A percentile compares a stretch with the other conserved stretches of the same genome.
phyloP scores from a whole-genome alignment of 352 stramenopile species.

The Pythium rishiriense region DNA sequence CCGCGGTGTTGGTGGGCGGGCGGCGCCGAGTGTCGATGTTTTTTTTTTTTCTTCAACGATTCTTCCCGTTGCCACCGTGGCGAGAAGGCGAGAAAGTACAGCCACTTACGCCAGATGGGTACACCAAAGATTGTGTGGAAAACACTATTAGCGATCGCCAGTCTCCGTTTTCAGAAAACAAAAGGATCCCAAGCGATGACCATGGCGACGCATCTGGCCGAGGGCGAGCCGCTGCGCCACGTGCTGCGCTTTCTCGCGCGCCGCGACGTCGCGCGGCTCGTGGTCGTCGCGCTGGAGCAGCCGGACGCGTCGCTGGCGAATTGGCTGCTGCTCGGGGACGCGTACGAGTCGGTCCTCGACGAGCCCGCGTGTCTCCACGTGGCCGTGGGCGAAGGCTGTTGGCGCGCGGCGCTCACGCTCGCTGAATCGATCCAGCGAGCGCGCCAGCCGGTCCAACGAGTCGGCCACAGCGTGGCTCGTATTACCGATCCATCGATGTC shows the following conservation, averaged over 20 bases:
- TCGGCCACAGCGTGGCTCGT: no score
- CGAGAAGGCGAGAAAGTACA: not conserved
- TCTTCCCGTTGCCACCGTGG: not conserved
- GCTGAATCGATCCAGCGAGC: not conserved
- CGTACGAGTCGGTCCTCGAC: not conserved
- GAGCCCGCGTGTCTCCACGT: conserved; percentile 11
- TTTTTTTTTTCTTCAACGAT: no score
- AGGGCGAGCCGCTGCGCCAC: not conserved
- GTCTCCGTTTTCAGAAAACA: no score
- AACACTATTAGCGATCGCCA: no score
- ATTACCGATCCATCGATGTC: no score
- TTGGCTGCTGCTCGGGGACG: conserved; percentile 7
- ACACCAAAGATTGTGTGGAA: not conserved
- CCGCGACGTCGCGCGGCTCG: conserved; percentile 10
- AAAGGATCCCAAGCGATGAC: no score
- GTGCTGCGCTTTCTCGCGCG: conserved; percentile 2
- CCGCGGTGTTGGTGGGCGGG: no score
- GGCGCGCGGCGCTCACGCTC: not conserved
- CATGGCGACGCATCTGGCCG: not conserved
- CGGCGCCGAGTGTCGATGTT: no score
- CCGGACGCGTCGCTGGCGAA: not conserved
- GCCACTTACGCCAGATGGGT: not conserved
- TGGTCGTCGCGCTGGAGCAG: conserved; percentile 1
- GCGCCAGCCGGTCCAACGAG: no score
- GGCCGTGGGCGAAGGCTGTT: not conserved